Evolutionary conservation across 1,284 basidiomycete genomes (phyloP).

Genomic region (Leccinum fallax): DNA sequence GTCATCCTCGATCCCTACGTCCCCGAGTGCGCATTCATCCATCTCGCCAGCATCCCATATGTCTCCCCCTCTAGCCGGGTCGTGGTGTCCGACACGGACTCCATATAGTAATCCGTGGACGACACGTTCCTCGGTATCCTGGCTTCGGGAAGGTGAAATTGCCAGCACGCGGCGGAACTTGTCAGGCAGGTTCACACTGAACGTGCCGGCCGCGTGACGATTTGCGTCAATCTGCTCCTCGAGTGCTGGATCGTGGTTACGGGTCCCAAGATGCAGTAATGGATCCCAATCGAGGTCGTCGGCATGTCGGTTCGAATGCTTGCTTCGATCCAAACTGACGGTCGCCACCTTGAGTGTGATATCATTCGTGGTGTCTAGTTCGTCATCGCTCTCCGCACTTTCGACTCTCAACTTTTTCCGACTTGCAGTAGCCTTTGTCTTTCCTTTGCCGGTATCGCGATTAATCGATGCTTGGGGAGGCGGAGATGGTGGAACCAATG

Average conservation of each 20-base stretch:
- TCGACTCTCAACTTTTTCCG: constrained; percentile 46
- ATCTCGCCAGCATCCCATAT: constrained; percentile 79
- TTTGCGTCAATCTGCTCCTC: constrained; percentile 28
- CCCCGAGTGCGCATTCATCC: constrained; percentile 35
- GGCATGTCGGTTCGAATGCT: constrained; percentile 5
- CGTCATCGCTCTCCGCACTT: constrained; percentile 40
- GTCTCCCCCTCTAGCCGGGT: constrained; percentile 64
- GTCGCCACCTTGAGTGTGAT: constrained; percentile 27
- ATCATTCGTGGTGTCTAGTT: constrained; percentile 25
- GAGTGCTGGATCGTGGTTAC: constrained; percentile 34
- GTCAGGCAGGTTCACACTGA: constrained; percentile 66
- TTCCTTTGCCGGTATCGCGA: constrained; percentile 40
- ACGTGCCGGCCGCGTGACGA: constrained; percentile 33
- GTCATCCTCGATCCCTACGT: constrained; percentile 63
- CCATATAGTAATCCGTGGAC: constrained; percentile 64
- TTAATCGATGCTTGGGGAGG: constrained; percentile 43
- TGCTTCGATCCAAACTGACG: constrained; percentile 16
- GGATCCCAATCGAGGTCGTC: constrained; percentile 45
- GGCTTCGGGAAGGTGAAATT: constrained; percentile 48
- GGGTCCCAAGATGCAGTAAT: constrained; percentile 41
- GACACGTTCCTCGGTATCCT: constrained; percentile 54
- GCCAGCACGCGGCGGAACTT: constrained; percentile 63
- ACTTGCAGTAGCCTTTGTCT: constrained; percentile 38
- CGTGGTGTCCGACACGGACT: constrained; percentile 54
- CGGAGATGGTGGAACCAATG: constrained; percentile 66